Base-by-base conservation (phyloP, 768 basidiomycete species). In the Sporobolomyces phaffii region DNA sequence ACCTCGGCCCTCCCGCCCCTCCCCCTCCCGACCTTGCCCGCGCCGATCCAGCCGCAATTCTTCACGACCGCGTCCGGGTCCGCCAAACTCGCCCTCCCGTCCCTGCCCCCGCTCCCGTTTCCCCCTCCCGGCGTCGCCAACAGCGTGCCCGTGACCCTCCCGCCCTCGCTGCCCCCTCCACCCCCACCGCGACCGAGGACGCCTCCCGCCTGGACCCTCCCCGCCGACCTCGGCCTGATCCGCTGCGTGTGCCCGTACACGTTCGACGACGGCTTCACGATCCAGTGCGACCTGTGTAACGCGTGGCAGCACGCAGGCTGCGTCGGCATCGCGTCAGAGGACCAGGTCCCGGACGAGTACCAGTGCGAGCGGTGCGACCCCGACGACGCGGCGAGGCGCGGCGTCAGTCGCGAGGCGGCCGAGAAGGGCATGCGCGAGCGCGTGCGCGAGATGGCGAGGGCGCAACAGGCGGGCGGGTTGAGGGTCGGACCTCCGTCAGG, bases 251-350 rank as follows among this genome's bases (percentile, higher is more conserved):
- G 90, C 77, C 85, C 84, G 9, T 83, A 83, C 66, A 78, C 81
- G 50, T 81, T 84, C 74, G 90, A 90, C 77, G 89, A 90, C 76
- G 90, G 90, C 26, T 89, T 87, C 76, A 87, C 85, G 14, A 88
- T 92, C 68, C 88, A 87, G 14, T 93, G 91, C 78, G 91, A 92
- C 76, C 76, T 80, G 53, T 93, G 91, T 75, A 83, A 82, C 26
- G 83, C 86, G 43, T 92, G 91, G 90, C 87, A 86, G 72, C 91
- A 93, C 78, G 85, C 84, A 10, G 85, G 84, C 11, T 92, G 91
- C 78, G 78, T 81, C 57, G 76, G 78, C 11, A 78, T 80, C 64
- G 43, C 54, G 20, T 56, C 65, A 18, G 63, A 62, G 24, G 53
- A 68, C 6, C 72, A 78, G 48, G 86, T 88, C 0, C 87, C 88